These are phyloP conservation scores for Cucurbita pepo DNA, from an alignment of 306 rosid species.

Conservation along the genomic window DNA sequence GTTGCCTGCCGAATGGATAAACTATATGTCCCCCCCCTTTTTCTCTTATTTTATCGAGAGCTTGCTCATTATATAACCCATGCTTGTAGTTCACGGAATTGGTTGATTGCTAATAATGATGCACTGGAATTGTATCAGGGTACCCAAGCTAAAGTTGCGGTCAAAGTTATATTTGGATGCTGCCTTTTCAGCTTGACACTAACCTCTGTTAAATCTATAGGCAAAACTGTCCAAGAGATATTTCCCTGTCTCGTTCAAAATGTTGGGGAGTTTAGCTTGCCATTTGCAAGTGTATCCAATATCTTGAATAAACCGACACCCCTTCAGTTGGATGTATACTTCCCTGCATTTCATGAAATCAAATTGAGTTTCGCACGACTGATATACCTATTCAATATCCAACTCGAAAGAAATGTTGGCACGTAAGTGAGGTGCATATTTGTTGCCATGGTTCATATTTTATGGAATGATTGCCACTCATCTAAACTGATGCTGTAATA, in stretches of 20 bases:
- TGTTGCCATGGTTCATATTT: conserved; percentile 1
- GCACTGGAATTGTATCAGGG: conserved; percentile 33
- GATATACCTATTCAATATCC: conserved; percentile 65
- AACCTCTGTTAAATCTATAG: conserved; percentile 18
- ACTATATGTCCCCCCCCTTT: neutral
- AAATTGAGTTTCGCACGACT: conserved; percentile 61
- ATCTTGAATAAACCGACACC: conserved; percentile 66
- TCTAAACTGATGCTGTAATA: neutral
- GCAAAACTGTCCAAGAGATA: conserved; percentile 20
- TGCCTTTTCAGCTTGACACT: conserved; percentile 28
- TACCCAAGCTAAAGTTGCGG: conserved; percentile 19
- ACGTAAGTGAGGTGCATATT: conserved; percentile 50
- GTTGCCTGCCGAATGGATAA: neutral
- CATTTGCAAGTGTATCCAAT: conserved; percentile 73
- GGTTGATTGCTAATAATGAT: conserved; percentile 1
- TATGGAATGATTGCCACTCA: neutral
- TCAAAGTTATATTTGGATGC: conserved; percentile 29
- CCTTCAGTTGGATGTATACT: conserved; percentile 58
- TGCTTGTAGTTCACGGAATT: neutral
- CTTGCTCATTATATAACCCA: neutral
- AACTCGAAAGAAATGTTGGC: conserved; percentile 80
- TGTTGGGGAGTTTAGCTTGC: conserved; percentile 33
- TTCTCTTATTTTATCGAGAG: neutral
- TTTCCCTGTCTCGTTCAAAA: conserved; percentile 31
- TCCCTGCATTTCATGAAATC: conserved; percentile 59